phyloP scores from a whole-genome alignment of 75 land plant genomes.

The Isoetes taiwanensis region DNA sequence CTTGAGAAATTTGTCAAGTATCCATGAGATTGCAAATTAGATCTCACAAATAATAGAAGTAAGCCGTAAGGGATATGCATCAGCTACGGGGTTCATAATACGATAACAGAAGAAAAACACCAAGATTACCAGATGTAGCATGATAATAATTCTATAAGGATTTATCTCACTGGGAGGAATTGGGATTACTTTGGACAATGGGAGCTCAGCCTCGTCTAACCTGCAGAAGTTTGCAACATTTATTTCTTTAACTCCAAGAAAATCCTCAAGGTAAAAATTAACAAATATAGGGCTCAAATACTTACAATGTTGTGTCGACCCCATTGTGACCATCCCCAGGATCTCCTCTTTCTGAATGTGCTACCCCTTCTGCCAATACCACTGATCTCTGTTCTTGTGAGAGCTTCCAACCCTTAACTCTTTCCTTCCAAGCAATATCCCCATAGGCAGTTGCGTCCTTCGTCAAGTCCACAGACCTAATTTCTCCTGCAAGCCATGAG shows the following conservation, averaged over 20 bases:
- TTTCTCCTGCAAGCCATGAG: too few relatives aligned
- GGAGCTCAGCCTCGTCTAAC: too few relatives aligned
- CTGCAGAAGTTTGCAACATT: too few relatives aligned
- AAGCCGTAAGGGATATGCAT: not conserved
- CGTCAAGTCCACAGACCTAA: too few relatives aligned
- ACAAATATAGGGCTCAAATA: too few relatives aligned
- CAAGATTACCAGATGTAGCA: not conserved
- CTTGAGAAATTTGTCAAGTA: not conserved
- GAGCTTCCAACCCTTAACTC: conserved; percentile 74
- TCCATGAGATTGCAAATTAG: conserved; percentile 4
- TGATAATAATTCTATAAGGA: not conserved
- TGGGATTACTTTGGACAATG: conserved; percentile 1
- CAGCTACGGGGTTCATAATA: not conserved
- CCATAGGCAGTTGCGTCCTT: too few relatives aligned
- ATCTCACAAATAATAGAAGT: conserved; percentile 6
- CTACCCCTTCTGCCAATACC: conserved; percentile 23
- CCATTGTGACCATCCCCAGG: conserved; percentile 73
- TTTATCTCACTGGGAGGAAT: not conserved
- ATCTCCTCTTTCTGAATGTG: conserved; percentile 46
- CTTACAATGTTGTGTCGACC: conserved; percentile 64
- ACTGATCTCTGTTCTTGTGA: conserved; percentile 60
- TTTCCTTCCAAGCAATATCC: conserved; percentile 87
- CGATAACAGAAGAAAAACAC: not conserved
- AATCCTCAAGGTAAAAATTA: too few relatives aligned
- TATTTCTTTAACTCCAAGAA: too few relatives aligned